phyloP scores from a whole-genome alignment of 768 basidiomycete genomes.

The Pleurotus giganteus region DNA sequence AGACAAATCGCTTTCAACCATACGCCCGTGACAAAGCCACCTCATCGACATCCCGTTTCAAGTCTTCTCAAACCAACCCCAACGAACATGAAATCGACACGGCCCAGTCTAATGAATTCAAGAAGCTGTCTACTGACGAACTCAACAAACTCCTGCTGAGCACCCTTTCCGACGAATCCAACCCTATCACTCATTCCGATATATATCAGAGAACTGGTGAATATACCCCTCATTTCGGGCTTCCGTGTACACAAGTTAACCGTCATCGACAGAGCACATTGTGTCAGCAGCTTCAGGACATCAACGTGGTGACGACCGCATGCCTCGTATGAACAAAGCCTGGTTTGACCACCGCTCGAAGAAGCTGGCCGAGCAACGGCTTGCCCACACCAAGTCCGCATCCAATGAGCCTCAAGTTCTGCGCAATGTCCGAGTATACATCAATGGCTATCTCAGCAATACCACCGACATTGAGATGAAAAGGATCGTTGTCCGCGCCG shows the following conservation, averaged over 20 bases:
- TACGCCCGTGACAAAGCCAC: conserved; percentile 12
- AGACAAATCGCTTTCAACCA: conserved; percentile 14
- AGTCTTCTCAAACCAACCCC: not conserved
- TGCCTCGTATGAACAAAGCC: no score
- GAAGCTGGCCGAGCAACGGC: no score
- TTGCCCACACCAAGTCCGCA: no score
- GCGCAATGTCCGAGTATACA: conserved; percentile 48
- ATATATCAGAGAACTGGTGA: conserved; percentile 59
- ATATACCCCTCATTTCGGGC: no score
- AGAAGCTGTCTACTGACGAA: no score
- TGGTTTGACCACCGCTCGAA: no score
- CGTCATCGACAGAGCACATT: conserved; percentile 58
- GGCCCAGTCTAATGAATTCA: conserved; percentile 19
- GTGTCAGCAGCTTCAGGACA: conserved; percentile 66
- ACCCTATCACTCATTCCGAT: no score
- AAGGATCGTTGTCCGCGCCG: conserved; percentile 59
- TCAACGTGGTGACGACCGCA: conserved; percentile 56
- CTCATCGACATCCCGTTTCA: not conserved
- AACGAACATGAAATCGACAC: not conserved
- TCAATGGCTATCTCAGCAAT: conserved; percentile 64
- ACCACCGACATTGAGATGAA: conserved; percentile 85
- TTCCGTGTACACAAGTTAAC: no score
- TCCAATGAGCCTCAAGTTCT: conserved; percentile 26
- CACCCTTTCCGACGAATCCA: conserved; percentile 62
- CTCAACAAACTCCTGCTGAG: conserved; percentile 60